Percentiles rank a stretch among this genome's conserved stretches.
Conservation (phyloP, 1,284 basidiomycete genomes). For the Termitomyces sp. region DNA sequence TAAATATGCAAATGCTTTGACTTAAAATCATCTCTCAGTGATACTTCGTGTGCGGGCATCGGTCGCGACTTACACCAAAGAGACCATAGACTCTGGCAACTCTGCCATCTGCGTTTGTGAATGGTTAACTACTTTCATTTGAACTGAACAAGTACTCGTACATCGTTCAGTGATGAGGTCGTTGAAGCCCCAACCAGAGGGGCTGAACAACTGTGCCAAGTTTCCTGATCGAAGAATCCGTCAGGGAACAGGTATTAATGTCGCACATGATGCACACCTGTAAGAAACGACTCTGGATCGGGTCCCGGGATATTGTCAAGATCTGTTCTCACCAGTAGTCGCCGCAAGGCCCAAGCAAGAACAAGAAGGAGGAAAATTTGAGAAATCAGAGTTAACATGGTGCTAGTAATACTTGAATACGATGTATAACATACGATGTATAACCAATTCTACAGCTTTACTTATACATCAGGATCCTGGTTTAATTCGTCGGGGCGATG, state of each 20-base stretch:
- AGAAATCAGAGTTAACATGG: neutral
- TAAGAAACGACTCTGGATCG: constrained; percentile 7
- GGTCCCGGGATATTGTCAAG: constrained; percentile 13
- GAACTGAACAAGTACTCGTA: neutral
- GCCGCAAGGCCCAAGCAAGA: neutral
- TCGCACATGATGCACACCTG: neutral
- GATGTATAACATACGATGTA: no score
- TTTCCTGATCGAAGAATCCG: constrained; percentile 1
- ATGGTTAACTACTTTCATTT: neutral
- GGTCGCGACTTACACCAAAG: constrained; percentile 22
- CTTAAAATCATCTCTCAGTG: constrained; percentile 4
- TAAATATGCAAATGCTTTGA: constrained; percentile 17
- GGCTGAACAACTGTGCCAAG: neutral
- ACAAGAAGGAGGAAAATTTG: neutral
- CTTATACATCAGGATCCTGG: neutral
- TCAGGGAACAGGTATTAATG: neutral
- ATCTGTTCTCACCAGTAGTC: constrained; percentile 3
- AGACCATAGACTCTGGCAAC: constrained; percentile 21
- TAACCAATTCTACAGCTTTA: neutral
- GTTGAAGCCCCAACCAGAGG: constrained; percentile 1
- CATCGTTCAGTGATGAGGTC: neutral
- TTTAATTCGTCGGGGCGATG: neutral
- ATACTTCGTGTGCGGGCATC: neutral
- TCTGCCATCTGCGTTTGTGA: constrained; percentile 19
- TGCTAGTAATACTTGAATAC: neutral